phyloP scores from a whole-genome alignment of 116 monocot genomes.

The Phalaenopsis hybrid region DNA sequence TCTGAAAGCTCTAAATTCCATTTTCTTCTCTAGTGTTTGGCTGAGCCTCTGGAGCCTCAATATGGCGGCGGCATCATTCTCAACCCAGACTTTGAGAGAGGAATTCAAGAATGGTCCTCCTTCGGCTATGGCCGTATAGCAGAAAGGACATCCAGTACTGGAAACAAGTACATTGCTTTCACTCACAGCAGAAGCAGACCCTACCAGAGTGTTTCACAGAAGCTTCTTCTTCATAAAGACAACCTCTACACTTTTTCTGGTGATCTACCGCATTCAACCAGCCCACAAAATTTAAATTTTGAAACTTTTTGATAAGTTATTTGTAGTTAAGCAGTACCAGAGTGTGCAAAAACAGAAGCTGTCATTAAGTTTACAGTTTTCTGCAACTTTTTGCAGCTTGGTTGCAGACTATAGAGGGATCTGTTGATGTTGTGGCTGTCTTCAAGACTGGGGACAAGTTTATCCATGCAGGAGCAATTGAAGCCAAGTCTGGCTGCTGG shows the following conservation, averaged over 20 bases:
- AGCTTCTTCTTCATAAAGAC: conserved; percentile 32
- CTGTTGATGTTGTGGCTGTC: conserved; percentile 18
- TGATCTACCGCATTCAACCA: conserved; percentile 7
- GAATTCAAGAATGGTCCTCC: conserved; percentile 41
- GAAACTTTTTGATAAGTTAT: background rate
- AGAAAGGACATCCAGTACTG: conserved; percentile 14
- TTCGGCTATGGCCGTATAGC: conserved; percentile 24
- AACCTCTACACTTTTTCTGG: conserved; percentile 76
- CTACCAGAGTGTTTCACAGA: conserved; percentile 21
- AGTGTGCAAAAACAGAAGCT: background rate
- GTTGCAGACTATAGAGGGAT: conserved; percentile 42
- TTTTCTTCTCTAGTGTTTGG: conserved; percentile 41
- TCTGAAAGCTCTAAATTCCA: background rate
- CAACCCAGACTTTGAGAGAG: conserved; percentile 53
- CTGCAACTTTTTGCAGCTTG: conserved; percentile 45
- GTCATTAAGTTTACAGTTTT: background rate
- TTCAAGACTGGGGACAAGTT: conserved; percentile 31
- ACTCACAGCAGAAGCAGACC: conserved; percentile 10
- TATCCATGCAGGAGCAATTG: conserved; percentile 36
- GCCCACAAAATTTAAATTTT: background rate
- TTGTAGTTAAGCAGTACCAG: no score
- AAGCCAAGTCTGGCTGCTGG: conserved; percentile 66
- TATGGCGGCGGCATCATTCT: conserved; percentile 65
- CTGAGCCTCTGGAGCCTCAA: conserved; percentile 44
- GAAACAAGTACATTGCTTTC: conserved; percentile 37